Percentiles rank a stretch among this genome's conserved stretches.
Evolutionary conservation across 208 protist species (phyloP).

Genomic region (Novymonas esmeraldas): DNA sequence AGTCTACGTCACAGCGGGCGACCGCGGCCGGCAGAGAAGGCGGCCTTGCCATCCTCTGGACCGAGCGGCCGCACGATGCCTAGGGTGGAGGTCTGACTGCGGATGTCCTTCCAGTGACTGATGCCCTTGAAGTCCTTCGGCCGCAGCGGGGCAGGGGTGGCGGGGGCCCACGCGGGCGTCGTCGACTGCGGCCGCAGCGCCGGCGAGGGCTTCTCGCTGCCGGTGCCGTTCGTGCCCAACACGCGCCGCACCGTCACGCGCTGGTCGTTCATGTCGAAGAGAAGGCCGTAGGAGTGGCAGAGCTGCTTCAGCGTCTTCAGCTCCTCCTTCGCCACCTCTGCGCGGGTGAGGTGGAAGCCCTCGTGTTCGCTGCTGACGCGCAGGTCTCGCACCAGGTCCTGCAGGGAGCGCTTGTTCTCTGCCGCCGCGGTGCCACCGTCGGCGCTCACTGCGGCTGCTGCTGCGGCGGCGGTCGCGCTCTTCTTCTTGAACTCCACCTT

Average conservation of each 20-base stretch:
- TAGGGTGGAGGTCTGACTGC: constrained; percentile 35
- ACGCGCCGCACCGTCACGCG: constrained; percentile 71
- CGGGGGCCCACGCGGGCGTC: constrained; percentile 41
- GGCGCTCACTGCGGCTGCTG: constrained; percentile 15
- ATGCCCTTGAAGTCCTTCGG: constrained; percentile 83
- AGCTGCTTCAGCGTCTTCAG: constrained; percentile 80
- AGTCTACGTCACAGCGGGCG: constrained; percentile 36
- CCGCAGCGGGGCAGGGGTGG: constrained; percentile 56
- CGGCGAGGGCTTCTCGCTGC: constrained; percentile 62
- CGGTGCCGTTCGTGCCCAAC: constrained; percentile 33
- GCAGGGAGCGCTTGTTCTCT: constrained; percentile 46
- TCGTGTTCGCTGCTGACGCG: constrained; percentile 81
- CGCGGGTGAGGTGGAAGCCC: constrained; percentile 62
- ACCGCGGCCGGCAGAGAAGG: constrained; percentile 73
- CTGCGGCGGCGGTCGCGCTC: too few relatives aligned
- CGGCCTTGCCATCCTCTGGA: constrained; percentile 49
- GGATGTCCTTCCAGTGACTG: constrained; percentile 74
- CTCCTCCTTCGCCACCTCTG: constrained; percentile 68
- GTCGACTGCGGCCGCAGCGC: constrained; percentile 44
- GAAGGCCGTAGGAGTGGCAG: constrained; percentile 71
- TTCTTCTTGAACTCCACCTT: constrained; percentile 91
- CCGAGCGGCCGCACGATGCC: constrained; percentile 61
- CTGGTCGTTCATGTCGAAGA: constrained; percentile 60
- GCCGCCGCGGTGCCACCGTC: background rate
- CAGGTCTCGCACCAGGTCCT: constrained; percentile 77